Percentiles rank a stretch among this genome's conserved stretches.
Evolutionary conservation across 192 early-diverging fungal genomes (phyloP).

Genomic region (Fimicolochytrium jonesii): DNA sequence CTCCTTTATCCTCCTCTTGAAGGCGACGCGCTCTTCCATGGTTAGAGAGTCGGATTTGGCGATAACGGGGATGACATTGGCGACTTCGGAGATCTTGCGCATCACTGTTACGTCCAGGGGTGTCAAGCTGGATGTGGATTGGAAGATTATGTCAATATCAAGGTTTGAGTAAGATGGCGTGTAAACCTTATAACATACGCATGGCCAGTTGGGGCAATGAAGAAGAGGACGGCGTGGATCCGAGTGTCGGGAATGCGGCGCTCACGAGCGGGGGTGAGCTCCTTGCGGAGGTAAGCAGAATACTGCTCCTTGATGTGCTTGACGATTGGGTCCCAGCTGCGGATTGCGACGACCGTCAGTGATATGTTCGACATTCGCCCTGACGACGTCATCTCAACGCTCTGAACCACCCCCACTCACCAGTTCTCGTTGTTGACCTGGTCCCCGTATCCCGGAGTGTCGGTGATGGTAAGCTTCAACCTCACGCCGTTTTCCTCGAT

Average conservation of each 20-base stretch:
- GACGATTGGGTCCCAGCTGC: conserved; percentile 93
- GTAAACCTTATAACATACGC: too few relatives aligned
- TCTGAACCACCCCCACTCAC: conserved; percentile 39
- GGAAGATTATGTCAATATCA: too few relatives aligned
- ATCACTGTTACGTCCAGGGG: conserved; percentile 95
- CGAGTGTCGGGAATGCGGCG: conserved; percentile 89
- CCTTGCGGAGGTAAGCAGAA: conserved; percentile 88
- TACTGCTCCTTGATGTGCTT: conserved; percentile 99
- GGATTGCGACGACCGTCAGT: too few relatives aligned
- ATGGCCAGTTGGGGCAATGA: conserved; percentile 94
- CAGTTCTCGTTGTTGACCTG: conserved; percentile 99
- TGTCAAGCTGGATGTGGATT: conserved; percentile 65
- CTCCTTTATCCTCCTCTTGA: conserved; percentile 79
- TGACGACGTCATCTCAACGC: too few relatives aligned
- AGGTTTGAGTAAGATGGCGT: too few relatives aligned
- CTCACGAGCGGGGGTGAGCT: conserved; percentile 70
- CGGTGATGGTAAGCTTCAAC: conserved; percentile 91
- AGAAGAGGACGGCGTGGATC: conserved; percentile 94
- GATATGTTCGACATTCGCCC: too few relatives aligned
- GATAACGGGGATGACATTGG: conserved; percentile 95
- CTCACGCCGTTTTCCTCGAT: conserved; percentile 95
- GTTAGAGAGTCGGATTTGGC: conserved; percentile 94
- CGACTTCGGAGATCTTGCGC: conserved; percentile 89
- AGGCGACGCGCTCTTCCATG: conserved; percentile 79
- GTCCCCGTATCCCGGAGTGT: conserved; percentile 98